A percentile compares a stretch with the other conserved stretches of the same genome.
Evolutionary conservation across 768 basidiomycete genomes (phyloP).

Genomic region (Lactifluus volemus): DNA sequence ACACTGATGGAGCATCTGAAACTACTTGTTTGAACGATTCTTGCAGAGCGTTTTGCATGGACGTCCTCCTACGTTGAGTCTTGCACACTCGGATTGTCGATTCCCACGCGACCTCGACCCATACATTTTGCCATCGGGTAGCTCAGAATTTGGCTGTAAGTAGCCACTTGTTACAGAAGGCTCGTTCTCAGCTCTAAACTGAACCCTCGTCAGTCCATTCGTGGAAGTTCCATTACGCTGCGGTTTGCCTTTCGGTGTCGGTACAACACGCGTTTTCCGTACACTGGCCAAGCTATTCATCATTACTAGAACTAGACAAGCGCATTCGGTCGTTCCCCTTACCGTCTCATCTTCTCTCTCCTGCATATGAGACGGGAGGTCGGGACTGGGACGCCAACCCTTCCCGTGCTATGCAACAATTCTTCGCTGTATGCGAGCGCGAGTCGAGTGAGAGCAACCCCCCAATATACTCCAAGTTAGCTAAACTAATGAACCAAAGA

Average conservation of each 20-base stretch:
- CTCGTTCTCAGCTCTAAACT: background rate
- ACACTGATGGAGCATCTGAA: background rate
- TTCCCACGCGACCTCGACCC: constrained; percentile 40
- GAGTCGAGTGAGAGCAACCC: constrained; percentile 40
- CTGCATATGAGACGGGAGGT: constrained; percentile 27
- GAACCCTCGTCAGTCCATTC: constrained; percentile 18
- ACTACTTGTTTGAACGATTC: background rate
- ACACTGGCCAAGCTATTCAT: constrained; percentile 33
- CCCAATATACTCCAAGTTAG: background rate
- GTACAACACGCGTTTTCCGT: constrained; percentile 36
- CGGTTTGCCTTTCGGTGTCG: constrained; percentile 37
- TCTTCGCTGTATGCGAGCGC: constrained; percentile 31
- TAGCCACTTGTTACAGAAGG: background rate
- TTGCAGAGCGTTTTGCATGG: constrained; percentile 40
- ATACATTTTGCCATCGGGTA: constrained; percentile 26
- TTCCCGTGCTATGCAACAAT: constrained; percentile 37
- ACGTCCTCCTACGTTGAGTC: constrained; percentile 38
- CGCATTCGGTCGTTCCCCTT: constrained; percentile 43
- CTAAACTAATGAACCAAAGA: constrained; percentile 4
- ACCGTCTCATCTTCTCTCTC: constrained; percentile 37
- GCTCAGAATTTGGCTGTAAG: constrained; percentile 38
- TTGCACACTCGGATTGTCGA: constrained; percentile 43
- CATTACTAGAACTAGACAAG: constrained; percentile 41
- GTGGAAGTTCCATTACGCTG: constrained; percentile 40
- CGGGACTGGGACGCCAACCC: constrained; percentile 34